Percentiles rank a stretch among this genome's conserved stretches.
phyloP scores from a whole-genome alignment of 1,284 basidiomycete genomes.

The Golubevia pallescens region DNA sequence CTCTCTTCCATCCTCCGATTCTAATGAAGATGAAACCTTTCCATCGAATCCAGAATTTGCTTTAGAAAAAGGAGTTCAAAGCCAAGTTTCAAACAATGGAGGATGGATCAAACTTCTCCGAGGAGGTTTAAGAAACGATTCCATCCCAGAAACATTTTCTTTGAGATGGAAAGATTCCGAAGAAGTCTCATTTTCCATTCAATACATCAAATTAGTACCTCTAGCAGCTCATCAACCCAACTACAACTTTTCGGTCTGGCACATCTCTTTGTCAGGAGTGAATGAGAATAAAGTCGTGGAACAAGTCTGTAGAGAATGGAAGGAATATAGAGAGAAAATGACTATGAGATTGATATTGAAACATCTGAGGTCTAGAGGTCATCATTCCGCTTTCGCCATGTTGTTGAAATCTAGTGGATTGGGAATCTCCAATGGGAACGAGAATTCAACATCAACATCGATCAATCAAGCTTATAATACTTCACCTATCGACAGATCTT shows the following conservation, averaged over 20 bases:
- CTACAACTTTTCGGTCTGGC: constrained; percentile 54
- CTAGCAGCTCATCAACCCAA: constrained; percentile 43
- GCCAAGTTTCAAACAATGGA: constrained; percentile 2
- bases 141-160: constrained; percentile 31
- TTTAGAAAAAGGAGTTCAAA: background rate
- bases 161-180: constrained; percentile 37
- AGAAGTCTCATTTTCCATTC: constrained; percentile 32
- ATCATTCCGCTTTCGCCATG: constrained; percentile 73
- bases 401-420: constrained; percentile 71
- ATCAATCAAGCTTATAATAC: too few species aligned
- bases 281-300: constrained; percentile 24
- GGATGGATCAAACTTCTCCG: constrained; percentile 24
- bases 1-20: constrained; percentile 20
- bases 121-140: constrained; percentile 42
- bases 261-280: constrained; percentile 44
- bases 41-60: too few species aligned
- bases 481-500: constrained; percentile 17
- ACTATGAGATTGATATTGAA: constrained; percentile 68
- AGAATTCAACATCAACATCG: background rate
- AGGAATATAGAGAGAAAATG: constrained; percentile 32
- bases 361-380: constrained; percentile 77
- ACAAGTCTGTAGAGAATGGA: too few species aligned
- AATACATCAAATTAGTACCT: constrained; percentile 47
- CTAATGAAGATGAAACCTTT: background rate
- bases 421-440: constrained; percentile 60